Evolutionary conservation across 192 early-diverging fungal species (phyloP), one percentile per base, ranked within the genome.

Genomic region (Endogone sp.): DNA sequence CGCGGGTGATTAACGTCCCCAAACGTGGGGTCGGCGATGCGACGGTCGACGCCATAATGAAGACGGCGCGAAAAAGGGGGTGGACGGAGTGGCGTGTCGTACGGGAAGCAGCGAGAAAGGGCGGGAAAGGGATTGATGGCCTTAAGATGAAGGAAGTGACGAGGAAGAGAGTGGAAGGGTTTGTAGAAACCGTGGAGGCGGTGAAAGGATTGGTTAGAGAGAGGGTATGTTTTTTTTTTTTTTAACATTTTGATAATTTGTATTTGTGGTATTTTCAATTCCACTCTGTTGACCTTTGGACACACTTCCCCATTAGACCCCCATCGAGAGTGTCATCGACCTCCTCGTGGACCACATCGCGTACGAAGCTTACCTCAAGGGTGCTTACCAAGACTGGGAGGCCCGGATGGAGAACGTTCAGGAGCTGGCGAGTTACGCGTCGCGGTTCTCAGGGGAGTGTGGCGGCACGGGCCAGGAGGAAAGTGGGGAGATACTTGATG

Each of bases 21-120:
- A 70, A 66, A 37, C 68, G 74, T 56, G 69, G 69, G 27, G 20
- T 75, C 20, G 74, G 74, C 3, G 24, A 71, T 37, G 64, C 58
- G 9, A 66, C 74, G 2, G 8, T 71, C 2, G 21, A 59, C 4
- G 29, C n/a, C 0, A 54, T 75, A 21, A 21, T 24, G 23, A 37
- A 31, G 13, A 11, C 54, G 2, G 59, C 66, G 2, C 16, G 32
- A 16, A 63, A 60, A 4, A 62, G 54, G 2, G 10, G 23, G 10
- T 56, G 20, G 26, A 63, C 28, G 3, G 29, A 28, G 32, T 58
- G 55, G 55, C 26, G 65, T 29, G 37, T 62, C 16, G 24, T 37
- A 13, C 24, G 23, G 23, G 54, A 26, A 26, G 10, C 10, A 4
- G 56, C 37, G 4, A 3, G 2, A 1, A 21, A 65, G 22, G 37